Conservation (phyloP, 345 rosid species). For the Acer negundo region DNA sequence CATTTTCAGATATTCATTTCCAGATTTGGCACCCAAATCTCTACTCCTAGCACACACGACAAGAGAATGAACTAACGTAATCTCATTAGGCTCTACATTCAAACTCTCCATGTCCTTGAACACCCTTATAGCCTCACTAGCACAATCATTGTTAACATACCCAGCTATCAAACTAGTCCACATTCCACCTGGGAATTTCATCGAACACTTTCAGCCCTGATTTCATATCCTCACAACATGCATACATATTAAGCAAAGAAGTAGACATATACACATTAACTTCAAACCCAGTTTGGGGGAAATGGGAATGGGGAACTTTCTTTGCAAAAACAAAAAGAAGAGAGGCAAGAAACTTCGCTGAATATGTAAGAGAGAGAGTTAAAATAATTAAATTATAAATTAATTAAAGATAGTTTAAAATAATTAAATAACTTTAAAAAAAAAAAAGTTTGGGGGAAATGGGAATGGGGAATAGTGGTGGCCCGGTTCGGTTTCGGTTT, state of each 20-base stretch:
- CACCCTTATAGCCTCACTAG: conserved; percentile 23
- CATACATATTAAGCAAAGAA: conserved; percentile 38
- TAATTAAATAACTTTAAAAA: too few species aligned
- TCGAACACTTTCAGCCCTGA: conserved; percentile 33
- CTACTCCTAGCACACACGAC: conserved; percentile 33
- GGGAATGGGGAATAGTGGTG: too few species aligned
- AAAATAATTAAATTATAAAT: too few species aligned
- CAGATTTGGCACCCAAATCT: conserved; percentile 28
- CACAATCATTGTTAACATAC: conserved; percentile 29
- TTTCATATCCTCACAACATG: conserved; percentile 29
- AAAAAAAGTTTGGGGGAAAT: too few species aligned
- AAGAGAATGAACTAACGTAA: conserved; percentile 32
- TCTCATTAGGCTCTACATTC: conserved; percentile 35
- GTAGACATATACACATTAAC: conserved; percentile 39
- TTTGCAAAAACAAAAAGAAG: too few species aligned
- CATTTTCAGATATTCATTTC: conserved; percentile 21
- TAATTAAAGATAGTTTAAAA: too few species aligned
- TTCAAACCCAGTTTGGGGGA: conserved; percentile 34
- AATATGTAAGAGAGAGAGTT: too few species aligned
- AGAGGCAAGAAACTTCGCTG: too few species aligned
- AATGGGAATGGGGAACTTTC: too few species aligned
- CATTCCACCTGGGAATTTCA: conserved; percentile 35
- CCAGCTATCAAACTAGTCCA: conserved; percentile 44
- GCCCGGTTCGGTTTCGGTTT: too few species aligned
- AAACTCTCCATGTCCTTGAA: conserved; percentile 28